Evolutionary conservation across 352 stramenopile species (phyloP).

Genomic region (Elongisporangium anandrum): DNA sequence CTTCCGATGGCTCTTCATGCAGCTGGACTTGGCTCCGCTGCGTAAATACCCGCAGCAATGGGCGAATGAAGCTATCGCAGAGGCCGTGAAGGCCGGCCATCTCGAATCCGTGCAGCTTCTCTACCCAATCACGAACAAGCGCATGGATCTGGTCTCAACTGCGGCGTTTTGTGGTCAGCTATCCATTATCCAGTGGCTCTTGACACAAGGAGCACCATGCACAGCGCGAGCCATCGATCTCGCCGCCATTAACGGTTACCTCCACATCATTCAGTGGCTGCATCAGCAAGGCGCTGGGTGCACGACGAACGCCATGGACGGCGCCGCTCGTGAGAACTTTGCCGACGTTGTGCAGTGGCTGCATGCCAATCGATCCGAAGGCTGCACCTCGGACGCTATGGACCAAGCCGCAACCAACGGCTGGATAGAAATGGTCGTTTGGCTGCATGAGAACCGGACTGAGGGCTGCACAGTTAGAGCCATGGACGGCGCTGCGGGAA

Average conservation of each 20-base stretch:
- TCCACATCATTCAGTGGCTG: slow-evolving; percentile 31
- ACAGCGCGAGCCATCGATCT: slow-evolving; percentile 32
- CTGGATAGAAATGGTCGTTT: slow-evolving; percentile 11
- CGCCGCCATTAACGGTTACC: slow-evolving; percentile 25
- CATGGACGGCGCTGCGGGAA: slow-evolving; percentile 8
- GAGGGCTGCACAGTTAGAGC: slow-evolving; percentile 9
- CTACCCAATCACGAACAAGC: not conserved
- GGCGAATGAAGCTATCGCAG: not conserved
- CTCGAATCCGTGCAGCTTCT: not conserved
- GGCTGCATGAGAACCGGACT: slow-evolving; percentile 5
- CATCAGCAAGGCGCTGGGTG: slow-evolving; percentile 7
- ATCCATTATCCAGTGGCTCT: not conserved
- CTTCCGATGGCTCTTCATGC: not conserved
- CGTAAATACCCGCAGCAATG: not conserved
- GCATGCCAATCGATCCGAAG: slow-evolving; percentile 11
- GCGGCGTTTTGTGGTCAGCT: not conserved
- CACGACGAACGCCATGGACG: slow-evolving; percentile 5
- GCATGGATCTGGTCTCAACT: not conserved
- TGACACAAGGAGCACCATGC: slow-evolving; percentile 4
- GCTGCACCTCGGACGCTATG: slow-evolving; percentile 7
- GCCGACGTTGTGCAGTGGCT: slow-evolving; percentile 12
- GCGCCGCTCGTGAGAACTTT: not conserved
- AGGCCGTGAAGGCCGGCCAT: not conserved
- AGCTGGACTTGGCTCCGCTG: not conserved
- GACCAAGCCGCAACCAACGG: slow-evolving; percentile 13